A percentile compares a stretch with the other conserved stretches of the same genome.
Evolutionary conservation across 345 rosid genomes (phyloP).

Genomic region (Nephelium lappaceum): DNA sequence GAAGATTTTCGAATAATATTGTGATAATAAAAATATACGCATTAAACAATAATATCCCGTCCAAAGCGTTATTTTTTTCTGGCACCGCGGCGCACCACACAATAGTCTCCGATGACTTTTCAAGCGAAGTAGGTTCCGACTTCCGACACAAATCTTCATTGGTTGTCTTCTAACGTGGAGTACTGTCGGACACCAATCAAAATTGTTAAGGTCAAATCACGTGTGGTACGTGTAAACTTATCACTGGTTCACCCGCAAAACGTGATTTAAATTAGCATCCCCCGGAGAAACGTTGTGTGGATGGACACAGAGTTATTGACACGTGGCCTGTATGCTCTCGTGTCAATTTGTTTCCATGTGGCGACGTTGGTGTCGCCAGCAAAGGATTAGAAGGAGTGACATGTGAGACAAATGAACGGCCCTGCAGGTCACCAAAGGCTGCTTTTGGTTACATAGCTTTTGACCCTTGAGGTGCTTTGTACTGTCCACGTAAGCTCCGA

Average conservation of each 20-base stretch:
- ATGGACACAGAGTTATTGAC: neutral
- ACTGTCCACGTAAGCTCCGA: slow-evolving; percentile 26
- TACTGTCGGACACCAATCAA: neutral
- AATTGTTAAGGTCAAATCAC: neutral
- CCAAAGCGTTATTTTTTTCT: neutral
- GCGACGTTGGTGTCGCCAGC: neutral
- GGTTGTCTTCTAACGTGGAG: neutral
- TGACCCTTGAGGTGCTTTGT: neutral
- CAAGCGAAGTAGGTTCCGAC: neutral
- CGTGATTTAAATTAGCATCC: no score
- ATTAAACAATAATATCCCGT: neutral
- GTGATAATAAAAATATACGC: neutral
- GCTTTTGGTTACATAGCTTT: slow-evolving; percentile 5
- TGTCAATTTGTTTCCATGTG: slow-evolving; percentile 3
- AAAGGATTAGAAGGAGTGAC: slow-evolving; percentile 18
- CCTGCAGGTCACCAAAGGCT: slow-evolving; percentile 20
- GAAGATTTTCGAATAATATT: neutral
- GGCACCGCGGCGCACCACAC: slow-evolving; percentile 2
- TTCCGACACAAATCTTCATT: neutral
- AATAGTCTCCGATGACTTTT: neutral
- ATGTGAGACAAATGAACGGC: slow-evolving; percentile 16
- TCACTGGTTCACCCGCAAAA: neutral
- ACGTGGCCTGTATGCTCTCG: neutral
- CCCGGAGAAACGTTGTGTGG: no score
- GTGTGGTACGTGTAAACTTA: neutral